Conservation (phyloP, 495 filamentous ascomycete genomes). For the Chaetomium tenue region DNA sequence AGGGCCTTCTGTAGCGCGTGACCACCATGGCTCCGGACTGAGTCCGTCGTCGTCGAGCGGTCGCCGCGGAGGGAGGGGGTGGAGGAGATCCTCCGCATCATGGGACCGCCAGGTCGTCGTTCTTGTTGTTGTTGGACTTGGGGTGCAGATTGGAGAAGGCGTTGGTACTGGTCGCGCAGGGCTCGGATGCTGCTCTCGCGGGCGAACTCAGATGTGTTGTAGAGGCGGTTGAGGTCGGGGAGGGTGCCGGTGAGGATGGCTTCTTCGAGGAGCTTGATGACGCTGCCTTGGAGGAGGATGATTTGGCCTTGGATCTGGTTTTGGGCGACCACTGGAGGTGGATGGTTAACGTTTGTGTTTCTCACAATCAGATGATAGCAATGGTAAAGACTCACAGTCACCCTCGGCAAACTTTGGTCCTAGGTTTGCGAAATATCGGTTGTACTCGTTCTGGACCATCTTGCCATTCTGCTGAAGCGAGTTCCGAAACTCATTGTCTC, state of each 20-base stretch:
- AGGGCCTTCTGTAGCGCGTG: slow-evolving; percentile 13
- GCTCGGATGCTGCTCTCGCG: slow-evolving; percentile 37
- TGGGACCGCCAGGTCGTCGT: slow-evolving; percentile 21
- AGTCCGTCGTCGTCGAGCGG: not conserved
- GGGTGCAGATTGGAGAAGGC: slow-evolving; percentile 28
- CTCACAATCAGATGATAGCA: no score
- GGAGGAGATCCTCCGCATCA: slow-evolving; percentile 31
- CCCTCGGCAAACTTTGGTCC: slow-evolving; percentile 38
- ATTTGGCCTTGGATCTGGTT: slow-evolving; percentile 40
- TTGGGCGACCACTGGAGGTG: slow-evolving; percentile 34
- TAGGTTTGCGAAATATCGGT: slow-evolving; percentile 29
- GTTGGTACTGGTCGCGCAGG: slow-evolving; percentile 40
- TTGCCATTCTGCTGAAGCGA: slow-evolving; percentile 34
- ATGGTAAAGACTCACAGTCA: slow-evolving; percentile 29
- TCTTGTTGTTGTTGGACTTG: not conserved
- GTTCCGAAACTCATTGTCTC: slow-evolving; percentile 21
- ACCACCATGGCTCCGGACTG: not conserved
- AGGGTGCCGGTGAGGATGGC: slow-evolving; percentile 31
- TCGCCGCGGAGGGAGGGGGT: slow-evolving; percentile 29
- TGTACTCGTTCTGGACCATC: slow-evolving; percentile 34
- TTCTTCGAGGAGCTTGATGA: slow-evolving; percentile 38
- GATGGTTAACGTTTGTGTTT: no score
- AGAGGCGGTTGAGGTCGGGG: slow-evolving; percentile 32
- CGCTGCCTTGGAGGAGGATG: slow-evolving; percentile 37
- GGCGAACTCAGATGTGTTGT: slow-evolving; percentile 40